Percentiles rank a stretch among this genome's conserved stretches.
Evolutionary conservation across 176 grass and related monocot species (phyloP).

Genomic region (Aechmea fasciata): DNA sequence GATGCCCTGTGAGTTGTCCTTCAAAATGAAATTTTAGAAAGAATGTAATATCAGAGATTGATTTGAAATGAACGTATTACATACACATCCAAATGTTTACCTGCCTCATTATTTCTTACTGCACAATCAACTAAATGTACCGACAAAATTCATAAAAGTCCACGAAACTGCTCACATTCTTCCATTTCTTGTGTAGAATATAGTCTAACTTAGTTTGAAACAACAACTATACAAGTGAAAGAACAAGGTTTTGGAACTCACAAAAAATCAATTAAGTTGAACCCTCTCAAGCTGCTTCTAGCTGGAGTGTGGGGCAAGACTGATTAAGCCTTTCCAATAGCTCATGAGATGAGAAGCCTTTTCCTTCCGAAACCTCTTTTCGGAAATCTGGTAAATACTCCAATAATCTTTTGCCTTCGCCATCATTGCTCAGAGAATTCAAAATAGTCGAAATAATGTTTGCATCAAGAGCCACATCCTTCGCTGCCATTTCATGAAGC

Average conservation of each 20-base stretch:
- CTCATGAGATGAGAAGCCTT: constrained; percentile 28
- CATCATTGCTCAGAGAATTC: constrained; percentile 21
- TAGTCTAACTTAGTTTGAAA: too few species aligned
- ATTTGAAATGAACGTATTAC: too few species aligned
- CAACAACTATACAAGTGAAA: background rate
- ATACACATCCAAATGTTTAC: too few species aligned
- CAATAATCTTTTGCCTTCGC: constrained; percentile 22
- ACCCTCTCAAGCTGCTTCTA: constrained; percentile 2
- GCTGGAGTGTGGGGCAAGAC: background rate
- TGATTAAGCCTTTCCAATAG: constrained; percentile 28
- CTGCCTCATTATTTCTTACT: too few species aligned
- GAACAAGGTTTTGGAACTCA: background rate
- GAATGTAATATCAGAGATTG: too few species aligned
- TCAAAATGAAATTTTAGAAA: too few species aligned
- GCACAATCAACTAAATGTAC: too few species aligned
- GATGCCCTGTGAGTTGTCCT: too few species aligned
- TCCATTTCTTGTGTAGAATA: too few species aligned
- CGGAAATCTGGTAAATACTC: constrained; percentile 25
- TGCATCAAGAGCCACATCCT: constrained; percentile 38
- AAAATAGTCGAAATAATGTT: constrained; percentile 33
- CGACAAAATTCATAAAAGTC: too few species aligned
- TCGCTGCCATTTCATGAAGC: constrained; percentile 37
- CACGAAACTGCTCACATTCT: too few species aligned
- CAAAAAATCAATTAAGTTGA: background rate
- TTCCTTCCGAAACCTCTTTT: constrained; percentile 21